These are phyloP conservation scores for Cyberlindnera saturnus DNA, from an alignment of 805 yeast genomes.

Conservation along the genomic window DNA sequence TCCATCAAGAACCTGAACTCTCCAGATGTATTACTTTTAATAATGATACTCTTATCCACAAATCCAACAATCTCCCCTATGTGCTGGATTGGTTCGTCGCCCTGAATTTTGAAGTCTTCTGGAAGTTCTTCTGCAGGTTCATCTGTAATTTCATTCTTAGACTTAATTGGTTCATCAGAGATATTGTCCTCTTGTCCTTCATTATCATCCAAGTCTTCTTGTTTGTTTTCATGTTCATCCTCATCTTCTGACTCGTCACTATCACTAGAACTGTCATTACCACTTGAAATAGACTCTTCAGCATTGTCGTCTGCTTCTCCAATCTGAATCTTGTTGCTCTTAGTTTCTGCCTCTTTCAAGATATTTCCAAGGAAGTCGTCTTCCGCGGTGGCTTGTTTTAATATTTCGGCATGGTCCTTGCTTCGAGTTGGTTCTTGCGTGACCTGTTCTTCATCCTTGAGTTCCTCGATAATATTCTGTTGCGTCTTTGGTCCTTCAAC, in stretches of 20 bases:
- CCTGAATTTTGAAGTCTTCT: conserved; percentile 51
- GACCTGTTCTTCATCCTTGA: too few relatives aligned
- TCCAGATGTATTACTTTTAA: conserved; percentile 72
- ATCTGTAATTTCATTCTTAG: conserved; percentile 70
- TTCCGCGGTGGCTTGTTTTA: too few relatives aligned
- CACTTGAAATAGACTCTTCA: background rate
- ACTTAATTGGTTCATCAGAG: conserved; percentile 51
- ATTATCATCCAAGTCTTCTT: conserved; percentile 9
- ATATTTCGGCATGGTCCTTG: too few relatives aligned
- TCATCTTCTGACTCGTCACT: conserved; percentile 1
- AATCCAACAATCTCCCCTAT: conserved; percentile 65
- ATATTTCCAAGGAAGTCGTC: too few relatives aligned
- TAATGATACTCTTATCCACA: conserved; percentile 66
- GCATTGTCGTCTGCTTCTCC: too few relatives aligned
- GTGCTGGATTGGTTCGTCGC: conserved; percentile 58
- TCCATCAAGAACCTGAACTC: conserved; percentile 81
- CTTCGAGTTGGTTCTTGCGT: too few relatives aligned
- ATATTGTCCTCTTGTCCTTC: conserved; percentile 16
- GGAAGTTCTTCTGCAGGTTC: conserved; percentile 68
- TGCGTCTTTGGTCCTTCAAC: too few relatives aligned
- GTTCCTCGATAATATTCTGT: too few relatives aligned
- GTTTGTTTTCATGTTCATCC: conserved; percentile 3
- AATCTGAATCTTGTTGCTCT: too few relatives aligned
- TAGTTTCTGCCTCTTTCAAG: too few relatives aligned
- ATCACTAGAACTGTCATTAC: background rate